Evolutionary conservation across 177 flowering plant species (phyloP).

Genomic region (Tripterygium wilfordii): DNA sequence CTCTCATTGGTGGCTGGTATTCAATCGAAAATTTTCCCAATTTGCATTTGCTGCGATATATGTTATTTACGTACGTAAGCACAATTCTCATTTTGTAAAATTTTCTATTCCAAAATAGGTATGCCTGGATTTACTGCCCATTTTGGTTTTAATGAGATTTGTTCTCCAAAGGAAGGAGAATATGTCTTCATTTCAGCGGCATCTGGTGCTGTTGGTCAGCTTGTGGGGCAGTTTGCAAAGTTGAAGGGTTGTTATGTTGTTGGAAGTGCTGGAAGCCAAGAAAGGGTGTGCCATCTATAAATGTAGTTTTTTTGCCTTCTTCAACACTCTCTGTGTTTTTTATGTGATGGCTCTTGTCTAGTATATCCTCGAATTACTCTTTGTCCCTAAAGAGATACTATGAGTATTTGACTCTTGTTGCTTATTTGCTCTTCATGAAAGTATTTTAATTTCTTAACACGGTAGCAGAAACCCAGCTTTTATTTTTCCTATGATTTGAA

Average conservation of each 20-base stretch:
- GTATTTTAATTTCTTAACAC: too few species aligned
- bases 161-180: conserved; percentile 6
- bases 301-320: not conserved
- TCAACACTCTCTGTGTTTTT: too few species aligned
- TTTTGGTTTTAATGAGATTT: conserved; percentile 1
- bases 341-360: too few species aligned
- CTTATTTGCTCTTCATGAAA: not conserved
- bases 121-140: conserved; percentile 5
- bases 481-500: too few species aligned
- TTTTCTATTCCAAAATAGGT: too few species aligned
- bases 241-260: conserved; percentile 2
- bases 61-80: not conserved
- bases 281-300: not conserved
- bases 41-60: not conserved
- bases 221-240: conserved; percentile 4
- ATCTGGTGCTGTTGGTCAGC: conserved; percentile 3
- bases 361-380: too few species aligned
- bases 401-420: not conserved
- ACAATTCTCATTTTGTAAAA: not conserved
- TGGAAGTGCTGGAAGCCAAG: conserved; percentile 8
- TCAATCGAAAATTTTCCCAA: too few species aligned
- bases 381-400: not conserved
- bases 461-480: too few species aligned
- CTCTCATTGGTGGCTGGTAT: too few species aligned
- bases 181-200: conserved; percentile 7